phyloP scores from a whole-genome alignment of 1,284 basidiomycete genomes.

The Macrocystidia cucumis region DNA sequence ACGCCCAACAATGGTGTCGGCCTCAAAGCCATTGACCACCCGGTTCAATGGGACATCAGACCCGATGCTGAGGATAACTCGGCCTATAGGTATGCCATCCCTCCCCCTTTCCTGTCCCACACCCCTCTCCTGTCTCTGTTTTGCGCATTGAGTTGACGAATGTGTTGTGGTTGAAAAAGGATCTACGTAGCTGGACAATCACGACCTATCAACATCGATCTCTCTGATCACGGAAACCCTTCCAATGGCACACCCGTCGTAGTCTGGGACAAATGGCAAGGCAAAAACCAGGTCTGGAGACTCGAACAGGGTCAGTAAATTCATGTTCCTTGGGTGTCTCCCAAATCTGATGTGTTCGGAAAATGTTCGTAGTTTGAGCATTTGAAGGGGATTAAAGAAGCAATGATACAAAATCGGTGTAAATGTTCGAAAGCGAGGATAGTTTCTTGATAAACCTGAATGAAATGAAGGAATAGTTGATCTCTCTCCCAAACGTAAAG shows the following conservation, averaged over 20 bases:
- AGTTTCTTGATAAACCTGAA: too few relatives aligned
- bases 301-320: constrained; percentile 12
- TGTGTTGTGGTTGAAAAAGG: constrained; percentile 6
- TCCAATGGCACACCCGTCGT: constrained; percentile 15
- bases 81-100: constrained; percentile 10
- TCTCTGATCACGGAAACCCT: constrained; percentile 13
- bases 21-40: constrained; percentile 9
- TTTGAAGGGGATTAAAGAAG: too few relatives aligned
- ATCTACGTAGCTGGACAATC: constrained; percentile 12
- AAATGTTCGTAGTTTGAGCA: too few relatives aligned
- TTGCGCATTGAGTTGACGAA: background rate
- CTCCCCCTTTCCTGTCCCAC: background rate
- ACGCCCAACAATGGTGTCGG: constrained; percentile 7
- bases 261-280: constrained; percentile 14
- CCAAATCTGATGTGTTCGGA: too few relatives aligned
- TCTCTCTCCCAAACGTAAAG: too few relatives aligned
- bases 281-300: constrained; percentile 15
- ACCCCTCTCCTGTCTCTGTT: background rate
- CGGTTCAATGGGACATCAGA: constrained; percentile 16
- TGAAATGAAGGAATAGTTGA: too few relatives aligned
- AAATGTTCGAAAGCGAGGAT: too few relatives aligned
- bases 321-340: too few relatives aligned
- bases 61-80: constrained; percentile 10
- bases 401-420: too few relatives aligned
- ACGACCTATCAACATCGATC: constrained; percentile 13